Conservation (phyloP, 225 moss, liverwort and hornwort species). For the Takakia lepidozioides region DNA sequence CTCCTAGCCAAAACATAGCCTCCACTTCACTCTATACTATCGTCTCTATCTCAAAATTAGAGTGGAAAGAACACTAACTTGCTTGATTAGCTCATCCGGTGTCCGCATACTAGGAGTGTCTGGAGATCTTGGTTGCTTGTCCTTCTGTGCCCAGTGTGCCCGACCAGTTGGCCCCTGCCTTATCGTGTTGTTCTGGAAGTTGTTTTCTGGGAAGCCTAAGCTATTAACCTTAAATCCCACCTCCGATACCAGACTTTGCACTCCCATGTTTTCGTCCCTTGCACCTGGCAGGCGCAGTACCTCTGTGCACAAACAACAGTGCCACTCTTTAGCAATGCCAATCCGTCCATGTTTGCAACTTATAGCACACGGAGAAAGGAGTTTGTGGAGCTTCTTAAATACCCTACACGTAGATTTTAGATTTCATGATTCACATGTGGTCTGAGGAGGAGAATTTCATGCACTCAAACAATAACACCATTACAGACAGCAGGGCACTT, state of each 20-base stretch:
- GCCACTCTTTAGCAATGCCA: too few species aligned
- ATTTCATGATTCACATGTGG: neutral
- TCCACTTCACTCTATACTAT: too few species aligned
- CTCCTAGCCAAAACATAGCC: neutral
- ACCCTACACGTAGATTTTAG: neutral
- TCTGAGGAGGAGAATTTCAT: neutral
- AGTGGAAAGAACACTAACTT: neutral
- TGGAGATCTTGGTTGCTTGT: constrained; percentile 1
- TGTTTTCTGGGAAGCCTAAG: constrained; percentile 4
- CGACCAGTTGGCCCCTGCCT: neutral
- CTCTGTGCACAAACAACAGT: too few species aligned
- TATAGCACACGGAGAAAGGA: neutral
- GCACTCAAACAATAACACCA: neutral
- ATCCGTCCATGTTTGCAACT: too few species aligned
- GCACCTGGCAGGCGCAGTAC: neutral
- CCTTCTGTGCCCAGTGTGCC: neutral
- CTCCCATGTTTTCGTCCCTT: constrained; percentile 1
- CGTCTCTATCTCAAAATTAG: neutral
- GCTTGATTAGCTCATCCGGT: constrained; percentile 2
- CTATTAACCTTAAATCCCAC: constrained; percentile 5
- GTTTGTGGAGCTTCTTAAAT: neutral
- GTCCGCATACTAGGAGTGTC: neutral
- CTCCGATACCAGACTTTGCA: neutral
- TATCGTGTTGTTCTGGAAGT: neutral
- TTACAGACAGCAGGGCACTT: neutral